Base-by-base conservation (phyloP, 129 eudicot species). In the Centella asiatica region DNA sequence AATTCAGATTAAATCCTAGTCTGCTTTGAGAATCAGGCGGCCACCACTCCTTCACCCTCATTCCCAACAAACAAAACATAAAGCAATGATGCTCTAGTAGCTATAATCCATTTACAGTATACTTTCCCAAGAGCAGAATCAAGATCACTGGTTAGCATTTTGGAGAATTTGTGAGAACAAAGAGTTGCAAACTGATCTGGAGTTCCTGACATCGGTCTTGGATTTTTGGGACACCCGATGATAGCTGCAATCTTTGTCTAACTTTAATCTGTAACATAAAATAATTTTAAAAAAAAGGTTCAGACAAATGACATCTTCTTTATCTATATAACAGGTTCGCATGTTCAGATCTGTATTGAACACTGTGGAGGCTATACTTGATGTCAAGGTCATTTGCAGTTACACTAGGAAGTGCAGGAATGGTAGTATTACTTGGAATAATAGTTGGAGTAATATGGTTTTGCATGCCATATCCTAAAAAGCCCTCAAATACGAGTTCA, bases 381-480 rank as follows among this genome's bases (percentile, higher is more conserved):
- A 72, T 80, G 81, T 60, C 78, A 68, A 68, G 44, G 34, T 69
- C 64, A 68, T 42, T 67, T 46, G 78, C 73, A 65, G 81, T 74
- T 55, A 59, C 74, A 68, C 60, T 59, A 20, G 85, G 81, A 72
- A 68, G 76, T 33, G 60, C 49, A 22, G 81, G 66, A 64, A 67
- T 44, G 29, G 2, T 80, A 60, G 62, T 55, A 51, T n/a, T 76
- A 22, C 10, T 72, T 47, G 66, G 52, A 34, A 26, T 68, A 33
- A 14, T 70, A 17, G 64, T 64, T 37, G 69, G 72, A 12, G 11
- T 59, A 1, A 9, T 69, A 0, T 76, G 73, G 64, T 64, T 50
- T 58, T 64, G 37, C 40, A 63, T 49, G 33, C 34, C 44, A 7
- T 73, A 32, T 12, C 57, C 53, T 65, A 72, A 48, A 53, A 68